A percentile compares a stretch with the other conserved stretches of the same genome.
Evolutionary conservation across 257 asterid species (phyloP).

Genomic region (Vinca minor): DNA sequence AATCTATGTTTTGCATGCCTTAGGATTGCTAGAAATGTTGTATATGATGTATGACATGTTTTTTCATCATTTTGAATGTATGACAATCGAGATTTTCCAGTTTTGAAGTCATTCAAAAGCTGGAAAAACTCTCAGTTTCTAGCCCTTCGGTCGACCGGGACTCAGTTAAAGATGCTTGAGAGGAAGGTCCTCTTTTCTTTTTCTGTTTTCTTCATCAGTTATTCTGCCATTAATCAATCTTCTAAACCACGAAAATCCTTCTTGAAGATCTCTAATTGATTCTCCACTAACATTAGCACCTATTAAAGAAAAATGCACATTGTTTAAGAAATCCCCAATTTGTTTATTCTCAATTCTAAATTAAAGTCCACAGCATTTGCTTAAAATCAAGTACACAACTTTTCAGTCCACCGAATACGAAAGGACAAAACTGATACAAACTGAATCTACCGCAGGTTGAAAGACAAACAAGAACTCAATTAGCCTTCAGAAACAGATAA

Average conservation of each 20-base stretch:
- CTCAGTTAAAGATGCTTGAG: too few species aligned
- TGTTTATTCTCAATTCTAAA: too few species aligned
- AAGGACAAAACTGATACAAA: not conserved
- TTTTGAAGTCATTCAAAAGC: too few species aligned
- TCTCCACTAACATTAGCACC: not conserved
- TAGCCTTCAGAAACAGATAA: not conserved
- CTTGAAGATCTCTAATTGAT: not conserved
- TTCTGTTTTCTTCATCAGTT: not conserved
- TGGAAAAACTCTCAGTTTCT: too few species aligned
- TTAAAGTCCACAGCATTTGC: not conserved
- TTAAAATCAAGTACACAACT: not conserved
- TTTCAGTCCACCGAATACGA: not conserved
- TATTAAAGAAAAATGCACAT: not conserved
- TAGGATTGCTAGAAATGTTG: too few species aligned
- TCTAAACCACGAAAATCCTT: not conserved
- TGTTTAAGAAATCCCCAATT: not conserved
- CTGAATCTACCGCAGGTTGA: not conserved
- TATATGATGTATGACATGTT: too few species aligned
- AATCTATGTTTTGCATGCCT: too few species aligned
- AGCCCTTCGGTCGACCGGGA: too few species aligned
- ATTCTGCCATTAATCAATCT: not conserved
- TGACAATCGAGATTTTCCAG: too few species aligned
- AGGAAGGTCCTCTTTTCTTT: too few species aligned
- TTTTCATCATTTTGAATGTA: too few species aligned
- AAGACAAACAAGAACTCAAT: not conserved